Evolutionary conservation across 1,284 basidiomycete species (phyloP).

Genomic region (Xanthoconium separans): DNA sequence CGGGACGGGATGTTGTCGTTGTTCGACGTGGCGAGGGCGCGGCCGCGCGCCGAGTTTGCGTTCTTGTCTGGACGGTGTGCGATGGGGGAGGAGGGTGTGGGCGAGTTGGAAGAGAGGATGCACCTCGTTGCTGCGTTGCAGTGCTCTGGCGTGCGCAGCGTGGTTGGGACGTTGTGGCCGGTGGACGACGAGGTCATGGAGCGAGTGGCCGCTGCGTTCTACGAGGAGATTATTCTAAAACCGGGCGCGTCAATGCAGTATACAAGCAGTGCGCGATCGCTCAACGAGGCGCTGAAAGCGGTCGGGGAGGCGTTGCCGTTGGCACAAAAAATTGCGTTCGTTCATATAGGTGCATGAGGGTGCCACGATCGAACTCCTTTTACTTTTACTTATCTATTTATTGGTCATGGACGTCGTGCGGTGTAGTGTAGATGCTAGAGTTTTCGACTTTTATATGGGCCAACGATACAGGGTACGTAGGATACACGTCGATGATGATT

Average conservation of each 20-base stretch:
- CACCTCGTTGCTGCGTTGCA: conserved; percentile 21
- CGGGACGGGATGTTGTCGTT: conserved; percentile 25
- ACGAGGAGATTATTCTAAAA: conserved; percentile 18
- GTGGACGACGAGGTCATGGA: conserved; percentile 18
- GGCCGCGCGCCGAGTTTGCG: conserved; percentile 33
- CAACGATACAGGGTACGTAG: conserved; percentile 5
- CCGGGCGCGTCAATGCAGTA: conserved; percentile 8
- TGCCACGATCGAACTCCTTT: too few relatives aligned
- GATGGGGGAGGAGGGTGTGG: conserved; percentile 1
- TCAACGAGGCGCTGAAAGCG: conserved; percentile 16
- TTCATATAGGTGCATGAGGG: conserved; percentile 28
- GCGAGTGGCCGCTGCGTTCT: conserved; percentile 21
- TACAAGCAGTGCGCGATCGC: conserved; percentile 17
- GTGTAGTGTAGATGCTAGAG: not conserved
- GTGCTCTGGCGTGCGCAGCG: conserved; percentile 23
- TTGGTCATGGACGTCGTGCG: too few relatives aligned
- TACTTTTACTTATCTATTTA: too few relatives aligned
- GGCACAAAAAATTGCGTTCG: conserved; percentile 26
- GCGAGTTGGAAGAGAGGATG: conserved; percentile 17
- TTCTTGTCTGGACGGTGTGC: conserved; percentile 35
- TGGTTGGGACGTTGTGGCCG: conserved; percentile 25
- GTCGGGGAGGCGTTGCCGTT: conserved; percentile 17
- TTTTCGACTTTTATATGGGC: not conserved
- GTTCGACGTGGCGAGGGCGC: conserved; percentile 26
- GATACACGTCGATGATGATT: conserved; percentile 9